Evolutionary conservation across 2,329 filamentous ascomycete genomes (phyloP), one percentile per base, ranked within the genome.

Genomic region (Onygenales sp.): DNA sequence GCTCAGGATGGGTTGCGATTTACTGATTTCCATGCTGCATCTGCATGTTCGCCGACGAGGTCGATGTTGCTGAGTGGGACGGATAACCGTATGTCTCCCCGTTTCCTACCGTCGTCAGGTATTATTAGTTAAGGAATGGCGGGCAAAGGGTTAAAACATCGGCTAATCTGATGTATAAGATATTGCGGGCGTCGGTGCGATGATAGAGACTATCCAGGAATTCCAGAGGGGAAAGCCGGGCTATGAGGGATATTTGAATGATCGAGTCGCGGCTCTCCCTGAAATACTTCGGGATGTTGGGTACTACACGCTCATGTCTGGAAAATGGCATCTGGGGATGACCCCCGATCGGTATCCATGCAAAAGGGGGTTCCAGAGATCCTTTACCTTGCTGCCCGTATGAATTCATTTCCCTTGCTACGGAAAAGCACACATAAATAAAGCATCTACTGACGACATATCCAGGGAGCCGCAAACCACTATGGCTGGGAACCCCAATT

Each of bases 51-150:
- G 49, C 83, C 83, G 1, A 82, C 80, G 2, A 72, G 82, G 39
- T 79, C 81, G 14, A 85, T 85, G 82, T 76, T 85, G 59, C 79
- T 85, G 75, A 83, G 80, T 0, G 81, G 81, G 3, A 84, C 81
- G 0, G 81, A 83, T 60, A 76, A 83, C 59, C 80, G 80, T 61
- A 79, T 80, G 53, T 27, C 21, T 27, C 21, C 21, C 21, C 3
- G 21, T 27, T 27, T 27, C 76, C 77, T 8, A 77, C 43, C 21
- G 27, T 9, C 21, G 27, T 27, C 5, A 3, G 11, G 10, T 17
- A n/a, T 10, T 35, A 33, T 36, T 36, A 33, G 13, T 49, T 38
- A 9, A 36, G 17, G 47, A 17, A 39, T 27, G 39, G 7, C 32
- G 21, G 3, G 21, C 1, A 27, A 27, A 9, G 9, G 50, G 21